phyloP scores from a whole-genome alignment of 257 asterid genomes.

The Przewalskia tangutica region DNA sequence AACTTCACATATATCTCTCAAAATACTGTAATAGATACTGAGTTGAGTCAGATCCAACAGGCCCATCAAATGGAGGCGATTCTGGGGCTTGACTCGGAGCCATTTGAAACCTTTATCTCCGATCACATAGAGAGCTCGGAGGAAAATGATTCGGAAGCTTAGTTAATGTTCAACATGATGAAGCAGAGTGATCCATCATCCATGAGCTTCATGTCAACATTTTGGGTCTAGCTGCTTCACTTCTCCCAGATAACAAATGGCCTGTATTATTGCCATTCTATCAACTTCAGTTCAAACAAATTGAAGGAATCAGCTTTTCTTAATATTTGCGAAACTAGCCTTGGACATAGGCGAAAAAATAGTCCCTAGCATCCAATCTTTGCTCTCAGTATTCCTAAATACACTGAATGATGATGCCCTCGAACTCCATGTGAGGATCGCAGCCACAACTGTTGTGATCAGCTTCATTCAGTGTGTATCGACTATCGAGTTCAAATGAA shows the following conservation, averaged over 20 bases:
- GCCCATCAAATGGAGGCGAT: too few relatives aligned
- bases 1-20: too few relatives aligned
- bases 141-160: too few relatives aligned
- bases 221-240: conserved; percentile 77
- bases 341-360: conserved; percentile 61
- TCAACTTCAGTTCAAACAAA: conserved; percentile 50
- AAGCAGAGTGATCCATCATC: too few relatives aligned
- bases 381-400: conserved; percentile 52
- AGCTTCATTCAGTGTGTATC: conserved; percentile 60
- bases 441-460: conserved; percentile 70
- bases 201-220: too few relatives aligned
- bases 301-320: conserved; percentile 65
- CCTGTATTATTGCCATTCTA: conserved; percentile 73
- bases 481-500: conserved; percentile 55
- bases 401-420: conserved; percentile 36
- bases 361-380: not conserved
- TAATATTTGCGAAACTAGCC: conserved; percentile 69
- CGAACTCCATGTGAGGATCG: conserved; percentile 51
- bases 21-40: too few relatives aligned
- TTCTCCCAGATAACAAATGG: conserved; percentile 73
- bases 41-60: too few relatives aligned
- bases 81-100: too few relatives aligned
- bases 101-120: too few relatives aligned
- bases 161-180: too few relatives aligned
- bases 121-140: too few relatives aligned